These are phyloP conservation scores for Metroxylon sagu DNA, from an alignment of 176 grass and related monocot genomes.

Conservation along the genomic window DNA sequence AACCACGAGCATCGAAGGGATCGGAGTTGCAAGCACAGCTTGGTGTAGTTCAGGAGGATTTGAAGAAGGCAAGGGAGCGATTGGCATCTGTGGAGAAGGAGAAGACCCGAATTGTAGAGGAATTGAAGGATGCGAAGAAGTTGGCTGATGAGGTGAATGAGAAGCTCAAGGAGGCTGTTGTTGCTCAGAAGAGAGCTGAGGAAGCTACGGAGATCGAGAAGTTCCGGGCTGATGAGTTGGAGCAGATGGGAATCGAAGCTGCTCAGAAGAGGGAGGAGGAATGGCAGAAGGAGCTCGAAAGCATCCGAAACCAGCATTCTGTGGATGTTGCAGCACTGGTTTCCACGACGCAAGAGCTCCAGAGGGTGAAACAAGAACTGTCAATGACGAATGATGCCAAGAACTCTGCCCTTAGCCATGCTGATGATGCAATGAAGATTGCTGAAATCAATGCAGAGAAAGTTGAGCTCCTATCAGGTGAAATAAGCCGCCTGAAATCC, in stretches of 20 bases:
- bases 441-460: slow-evolving; percentile 66
- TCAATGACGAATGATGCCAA: slow-evolving; percentile 44
- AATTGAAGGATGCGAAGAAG: slow-evolving; percentile 58
- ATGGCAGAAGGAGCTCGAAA: slow-evolving; percentile 57
- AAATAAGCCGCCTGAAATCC: slow-evolving; percentile 53
- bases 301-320: slow-evolving; percentile 45
- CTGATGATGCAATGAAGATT: slow-evolving; percentile 70
- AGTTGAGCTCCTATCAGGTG: slow-evolving; percentile 52
- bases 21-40: slow-evolving; percentile 58
- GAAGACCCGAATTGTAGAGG: slow-evolving; percentile 45
- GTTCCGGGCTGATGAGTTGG: slow-evolving; percentile 79
- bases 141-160: slow-evolving; percentile 48
- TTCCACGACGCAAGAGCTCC: slow-evolving; percentile 53
- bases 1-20: slow-evolving; percentile 13
- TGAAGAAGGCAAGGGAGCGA: slow-evolving; percentile 76
- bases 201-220: slow-evolving; percentile 80
- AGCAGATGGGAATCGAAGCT: slow-evolving; percentile 57
- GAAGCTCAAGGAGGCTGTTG: slow-evolving; percentile 76
- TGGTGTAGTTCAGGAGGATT: slow-evolving; percentile 46
- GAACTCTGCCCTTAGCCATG: slow-evolving; percentile 48
- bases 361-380: slow-evolving; percentile 50
- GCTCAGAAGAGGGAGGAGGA: slow-evolving; percentile 56
- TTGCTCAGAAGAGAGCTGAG: slow-evolving; percentile 62
- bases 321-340: slow-evolving; percentile 45
- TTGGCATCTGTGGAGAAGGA: slow-evolving; percentile 50